Base-by-base conservation (phyloP, 805 yeast species). In the Wickerhamomyces canadensis region DNA sequence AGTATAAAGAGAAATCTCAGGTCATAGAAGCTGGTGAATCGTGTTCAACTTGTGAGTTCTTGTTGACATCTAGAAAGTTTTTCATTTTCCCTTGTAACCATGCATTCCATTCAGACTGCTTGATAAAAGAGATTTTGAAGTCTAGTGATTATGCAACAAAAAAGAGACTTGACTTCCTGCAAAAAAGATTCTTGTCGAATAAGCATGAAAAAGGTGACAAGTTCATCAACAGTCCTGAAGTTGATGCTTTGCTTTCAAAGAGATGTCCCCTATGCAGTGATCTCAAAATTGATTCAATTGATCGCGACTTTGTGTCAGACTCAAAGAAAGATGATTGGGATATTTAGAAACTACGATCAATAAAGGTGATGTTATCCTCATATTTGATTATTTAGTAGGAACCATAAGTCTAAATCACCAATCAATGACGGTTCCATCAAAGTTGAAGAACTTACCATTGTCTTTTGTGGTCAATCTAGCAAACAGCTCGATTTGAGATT, bases 1-100 rank as follows among this genome's bases (percentile, higher is more conserved):
- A 61, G 6, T 68, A 73, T 33, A 67, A 70, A 27, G 67, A 75
- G 31, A 69, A 80, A 6, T 80, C 76, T 45, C 79, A 79, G 27
- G 68, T 81, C 0, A 71, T 91, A 15, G 83, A 84, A 49, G 88
- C 96, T 0, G 94, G 93, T 2, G 93, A 81, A 44, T 74, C 91
- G 1, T 93, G 98, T 62, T 64, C 72, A 30, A 47, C 77, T 4
- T 91, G 98, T 58, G 62, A 67, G n/a, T 72, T 72, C 47, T 71
- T 93, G 8, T 64, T 91, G 31, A 71, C 86, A 3, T 74, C 80
- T 4, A 73, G 87, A 40, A 83, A 78, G 53, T 88, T 88, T 48
- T 71, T 80, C 37, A 76, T 80, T 5, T 93, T 86, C 54, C 96
- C 96, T 0, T 93, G 98, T 55, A 82, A 75, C 39, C 98, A 93